These are phyloP conservation scores for Xylaria venustula DNA, from an alignment of 495 filamentous ascomycete genomes.

Conservation along the genomic window DNA sequence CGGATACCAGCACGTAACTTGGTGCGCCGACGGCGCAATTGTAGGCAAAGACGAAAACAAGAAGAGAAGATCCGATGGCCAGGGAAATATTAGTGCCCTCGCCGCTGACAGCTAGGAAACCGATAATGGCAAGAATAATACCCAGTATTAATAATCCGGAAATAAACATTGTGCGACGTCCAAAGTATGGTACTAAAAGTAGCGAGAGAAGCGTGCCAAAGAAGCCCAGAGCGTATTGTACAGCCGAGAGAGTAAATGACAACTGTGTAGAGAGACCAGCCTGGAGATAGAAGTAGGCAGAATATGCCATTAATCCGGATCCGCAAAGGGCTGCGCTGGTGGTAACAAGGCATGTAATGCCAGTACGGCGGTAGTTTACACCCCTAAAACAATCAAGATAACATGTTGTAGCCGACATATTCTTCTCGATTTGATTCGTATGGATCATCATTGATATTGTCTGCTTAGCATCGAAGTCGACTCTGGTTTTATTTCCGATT, in stretches of 20 bases:
- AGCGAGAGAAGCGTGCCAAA: constrained; percentile 41
- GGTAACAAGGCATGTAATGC: constrained; percentile 54
- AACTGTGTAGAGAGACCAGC: constrained; percentile 29
- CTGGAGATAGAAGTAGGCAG: constrained; percentile 45
- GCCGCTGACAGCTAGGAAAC: constrained; percentile 23
- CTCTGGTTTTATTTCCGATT: not conserved
- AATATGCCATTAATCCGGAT: constrained; percentile 29
- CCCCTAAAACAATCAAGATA: constrained; percentile 63
- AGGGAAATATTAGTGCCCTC: constrained; percentile 21
- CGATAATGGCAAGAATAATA: constrained; percentile 34
- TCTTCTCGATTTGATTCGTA: constrained; percentile 59
- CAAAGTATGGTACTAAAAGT: constrained; percentile 35
- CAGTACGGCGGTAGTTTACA: constrained; percentile 61
- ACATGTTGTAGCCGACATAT: constrained; percentile 50
- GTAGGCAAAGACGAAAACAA: constrained; percentile 36
- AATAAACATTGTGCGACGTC: constrained; percentile 44
- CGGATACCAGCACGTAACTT: constrained; percentile 17
- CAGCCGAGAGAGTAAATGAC: constrained; percentile 33
- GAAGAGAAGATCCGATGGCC: constrained; percentile 28
- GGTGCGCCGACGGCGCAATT: not conserved
- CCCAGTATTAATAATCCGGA: constrained; percentile 29
- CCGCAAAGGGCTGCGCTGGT: constrained; percentile 28
- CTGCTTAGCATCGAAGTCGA: constrained; percentile 45
- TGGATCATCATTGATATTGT: constrained; percentile 66
- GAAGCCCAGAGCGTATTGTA: constrained; percentile 40